Evolutionary conservation across 768 basidiomycete genomes (phyloP), one percentile per base, ranked within the genome.

Genomic region (Pisolithus orientalis): DNA sequence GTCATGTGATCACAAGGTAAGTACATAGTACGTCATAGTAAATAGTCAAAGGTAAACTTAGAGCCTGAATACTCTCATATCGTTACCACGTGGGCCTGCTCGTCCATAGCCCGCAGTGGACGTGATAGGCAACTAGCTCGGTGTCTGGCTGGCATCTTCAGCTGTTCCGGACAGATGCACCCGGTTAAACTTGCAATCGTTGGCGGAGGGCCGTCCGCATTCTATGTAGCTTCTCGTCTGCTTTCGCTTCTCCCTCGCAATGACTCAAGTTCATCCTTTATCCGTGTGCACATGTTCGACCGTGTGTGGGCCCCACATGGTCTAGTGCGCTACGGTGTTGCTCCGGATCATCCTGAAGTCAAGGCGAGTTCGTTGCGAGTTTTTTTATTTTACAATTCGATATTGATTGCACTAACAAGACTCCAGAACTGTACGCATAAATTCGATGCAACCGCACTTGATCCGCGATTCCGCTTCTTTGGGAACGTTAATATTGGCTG

Each of bases 301-400:
- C 78, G 91, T 32, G 76, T 95, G 10, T 97, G 94, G 80, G 84
- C 92, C 28, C 95, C 95, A 10, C 90, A 96, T 64, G 96, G 96
- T 0, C 77, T 98, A 1, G 94, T 96, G 4, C 76, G 96, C 43
- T 99, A 94, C 62, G 94, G 96, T 0, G 94, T 99, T 13, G 95
- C 96, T 10, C 95, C 95, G 42, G 95, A 98, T 72, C 95, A 98
- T 68, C 93, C 96, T 9, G 95, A 97, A 73, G 94, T 98, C 68
- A 99, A 97, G 82, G 95, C 61, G 49, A 50, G 54, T 39, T 31
- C 50, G 25, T 44, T 43, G 28, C 58, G 16, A 49, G 17, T 9
- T 51, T 2, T 48, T 47, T 40, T 46, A n/a, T 34, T 5, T 34
- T 13, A 13, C 5, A 34, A 34, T 13, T 34, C 13, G 34, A 11